Evolutionary conservation across 345 rosid species (phyloP), one percentile per base, ranked within the genome.

Genomic region (Arabis hirsuta): DNA sequence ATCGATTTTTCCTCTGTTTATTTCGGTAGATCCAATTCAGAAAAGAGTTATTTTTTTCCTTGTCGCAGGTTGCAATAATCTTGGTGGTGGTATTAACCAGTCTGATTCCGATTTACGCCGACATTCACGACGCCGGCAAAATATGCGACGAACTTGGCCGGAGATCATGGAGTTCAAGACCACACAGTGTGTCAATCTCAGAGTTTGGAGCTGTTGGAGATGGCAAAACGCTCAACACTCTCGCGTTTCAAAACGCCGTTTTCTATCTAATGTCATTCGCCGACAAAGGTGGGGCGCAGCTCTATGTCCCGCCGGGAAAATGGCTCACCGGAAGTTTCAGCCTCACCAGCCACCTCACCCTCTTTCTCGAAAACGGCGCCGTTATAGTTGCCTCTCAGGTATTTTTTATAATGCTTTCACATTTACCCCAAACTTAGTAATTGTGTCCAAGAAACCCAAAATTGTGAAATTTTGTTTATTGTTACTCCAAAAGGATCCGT

Each of bases 201-300:
- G 89, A 83, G 73, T 85, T 85, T 62, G 87, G 89, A 52, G 89
- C 85, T 0, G 81, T 85, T 7, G 89, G 84, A 46, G 87, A 83
- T 39, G 89, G 89, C 48, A 63, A 76, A 77, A 85, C 82, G 60
- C 58, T 83, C 16, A 85, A 85, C 74, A 85, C 89, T 20, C 65
- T 80, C 46, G 87, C 87, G 53, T 85, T 85, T 77, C 81, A 74
- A 62, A 81, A 76, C 76, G 87, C 87, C 1, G 71, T 83, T 58
- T 81, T 80, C 73, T 79, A 78, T 73, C 63, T 80, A 3, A 81
- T 80, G 81, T 83, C 84, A 12, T 81, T 85, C 52, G 72, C 85
- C 24, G 80, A 84, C 31, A 83, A 84, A 68, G 89, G 87, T 45
- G 89, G 89, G 9, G 84, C 87, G 24, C 81, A 79, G 75, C 84